Percentiles rank a stretch among this genome's conserved stretches.
These are phyloP conservation scores for Lojkania enalia DNA, from an alignment of 2,329 filamentous ascomycete genomes.

Conservation along the genomic window DNA sequence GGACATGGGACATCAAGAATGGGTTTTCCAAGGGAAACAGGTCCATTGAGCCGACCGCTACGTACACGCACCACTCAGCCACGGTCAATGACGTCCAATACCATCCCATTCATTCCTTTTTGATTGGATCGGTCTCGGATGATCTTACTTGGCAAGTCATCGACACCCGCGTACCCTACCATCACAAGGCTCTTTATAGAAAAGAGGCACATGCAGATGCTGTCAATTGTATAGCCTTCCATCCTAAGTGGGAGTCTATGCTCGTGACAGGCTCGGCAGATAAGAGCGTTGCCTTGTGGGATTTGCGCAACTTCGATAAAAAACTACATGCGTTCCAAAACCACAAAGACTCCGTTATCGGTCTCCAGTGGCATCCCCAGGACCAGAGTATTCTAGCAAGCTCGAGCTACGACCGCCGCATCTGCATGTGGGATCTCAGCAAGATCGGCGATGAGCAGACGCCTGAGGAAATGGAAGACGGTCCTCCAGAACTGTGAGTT, in stretches of 20 bases:
- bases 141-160: constrained; percentile 91
- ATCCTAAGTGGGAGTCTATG: constrained; percentile 85
- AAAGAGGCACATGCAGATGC: constrained; percentile 84
- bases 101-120: constrained; percentile 80
- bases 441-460: constrained; percentile 91
- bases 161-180: constrained; percentile 73
- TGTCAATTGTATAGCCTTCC: constrained; percentile 95
- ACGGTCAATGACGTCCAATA: constrained; percentile 98
- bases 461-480: constrained; percentile 92
- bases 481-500: constrained; percentile 86
- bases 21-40: constrained; percentile 71
- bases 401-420: constrained; percentile 86
- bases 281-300: constrained; percentile 94
- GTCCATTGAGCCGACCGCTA: constrained; percentile 69
- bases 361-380: constrained; percentile 90
- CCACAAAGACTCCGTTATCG: constrained; percentile 87
- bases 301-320: constrained; percentile 85
- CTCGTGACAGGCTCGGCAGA: constrained; percentile 93
- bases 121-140: constrained; percentile 89
- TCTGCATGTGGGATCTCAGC: constrained; percentile 96
- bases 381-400: constrained; percentile 88
- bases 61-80: constrained; percentile 84
- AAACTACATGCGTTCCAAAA: constrained; percentile 89
- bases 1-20: constrained; percentile 83
- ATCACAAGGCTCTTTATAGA: constrained; percentile 68